Base-by-base conservation (phyloP, 306 rosid species). In the Sechiopsis laciniata region DNA sequence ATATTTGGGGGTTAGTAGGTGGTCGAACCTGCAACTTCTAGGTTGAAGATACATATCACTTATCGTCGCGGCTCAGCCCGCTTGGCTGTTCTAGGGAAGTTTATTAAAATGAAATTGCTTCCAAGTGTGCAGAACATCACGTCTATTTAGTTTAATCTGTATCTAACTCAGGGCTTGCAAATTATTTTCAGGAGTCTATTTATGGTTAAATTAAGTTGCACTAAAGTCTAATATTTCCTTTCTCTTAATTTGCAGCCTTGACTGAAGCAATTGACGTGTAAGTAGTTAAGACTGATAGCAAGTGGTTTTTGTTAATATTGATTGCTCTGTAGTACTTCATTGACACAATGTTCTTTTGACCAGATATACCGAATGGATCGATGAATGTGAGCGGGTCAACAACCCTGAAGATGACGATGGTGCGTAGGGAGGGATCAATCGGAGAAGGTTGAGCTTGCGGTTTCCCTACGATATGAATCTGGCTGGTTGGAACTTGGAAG, bases 341-440 rank as follows among this genome's bases (percentile, higher is more conserved):
- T 72, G 46, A 22, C 56, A 1, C 40, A 20, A 32, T 15, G 15
- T 64, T 32, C 13, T 77, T 75, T 32, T 51, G n/a, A 81, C 71
- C 88, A 91, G 97, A 89, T 91, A 91, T 76, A 91, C 94, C 0
- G 97, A 91, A 82, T 91, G 97, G 97, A 91, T 91, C 65, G 97
- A 91, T 53, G 97, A 91, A 88, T 91, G 97, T 5, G 97, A 89
- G 76, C 85, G 87, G 77, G 97, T 89, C 73, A 91, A 91, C 89
- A 82, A 54, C 75, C 77, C 69, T 74, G 97, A 91, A 62, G 97
- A 91, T 48, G 91, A 87, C 13, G 48, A 42, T 9, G 96, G 86
- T 71, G 86, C 91, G 4, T 84, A 85, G 79, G 70, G 26, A 42
- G 52, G 52, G 52, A 17, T 5, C 19, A 10, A 66, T 32, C 72